Evolutionary conservation across 2,329 filamentous ascomycete genomes (phyloP).

Genomic region (Orbilia quercus): DNA sequence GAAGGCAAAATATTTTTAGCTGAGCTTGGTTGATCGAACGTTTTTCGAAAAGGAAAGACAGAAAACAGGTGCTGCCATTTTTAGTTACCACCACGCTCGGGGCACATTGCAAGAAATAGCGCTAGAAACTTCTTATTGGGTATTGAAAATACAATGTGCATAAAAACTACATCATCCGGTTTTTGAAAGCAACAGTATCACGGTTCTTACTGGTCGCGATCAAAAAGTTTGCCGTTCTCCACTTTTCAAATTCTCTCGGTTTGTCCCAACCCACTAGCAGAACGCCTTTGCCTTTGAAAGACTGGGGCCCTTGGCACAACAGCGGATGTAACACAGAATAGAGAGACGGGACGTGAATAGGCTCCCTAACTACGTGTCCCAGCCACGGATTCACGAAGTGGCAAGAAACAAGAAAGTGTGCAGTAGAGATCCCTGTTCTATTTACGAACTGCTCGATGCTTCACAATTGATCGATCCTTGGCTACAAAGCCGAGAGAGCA

Average conservation of each 20-base stretch:
- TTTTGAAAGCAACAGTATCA: background rate
- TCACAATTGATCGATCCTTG: constrained; percentile 1
- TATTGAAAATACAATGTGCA: background rate
- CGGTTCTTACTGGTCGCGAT: constrained; percentile 2
- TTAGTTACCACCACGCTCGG: background rate
- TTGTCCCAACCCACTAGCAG: too few species aligned
- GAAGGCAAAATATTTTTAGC: background rate
- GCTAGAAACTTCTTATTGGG: background rate
- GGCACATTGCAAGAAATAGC: background rate
- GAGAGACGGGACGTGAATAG: background rate
- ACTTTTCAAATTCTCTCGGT: background rate
- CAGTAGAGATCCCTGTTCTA: background rate
- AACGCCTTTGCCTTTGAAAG: too few species aligned
- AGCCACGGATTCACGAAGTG: background rate
- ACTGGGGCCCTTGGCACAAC: too few species aligned
- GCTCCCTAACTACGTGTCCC: background rate
- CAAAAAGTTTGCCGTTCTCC: background rate
- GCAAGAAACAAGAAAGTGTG: background rate
- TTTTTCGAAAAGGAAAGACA: background rate
- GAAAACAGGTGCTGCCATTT: background rate
- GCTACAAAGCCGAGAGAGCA: background rate
- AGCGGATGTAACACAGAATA: too few species aligned
- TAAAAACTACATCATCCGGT: background rate
- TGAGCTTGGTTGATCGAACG: background rate
- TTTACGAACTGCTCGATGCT: background rate